Evolutionary conservation across 495 filamentous ascomycete genomes (phyloP).

Genomic region (Xylaria grammica): DNA sequence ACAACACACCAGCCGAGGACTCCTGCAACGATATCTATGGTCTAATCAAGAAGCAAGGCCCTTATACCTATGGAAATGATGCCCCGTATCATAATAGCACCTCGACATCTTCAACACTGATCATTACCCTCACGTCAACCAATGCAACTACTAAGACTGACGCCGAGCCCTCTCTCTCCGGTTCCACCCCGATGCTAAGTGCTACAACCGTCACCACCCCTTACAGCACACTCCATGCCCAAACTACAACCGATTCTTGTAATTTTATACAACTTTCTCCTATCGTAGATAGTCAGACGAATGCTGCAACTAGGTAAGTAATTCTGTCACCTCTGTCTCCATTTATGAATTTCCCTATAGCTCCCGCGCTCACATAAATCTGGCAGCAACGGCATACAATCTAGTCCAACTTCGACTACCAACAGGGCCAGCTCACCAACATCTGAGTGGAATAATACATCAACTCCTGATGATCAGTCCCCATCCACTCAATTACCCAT

Average conservation of each 20-base stretch:
- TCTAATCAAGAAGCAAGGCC: background rate
- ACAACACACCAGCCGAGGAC: no score
- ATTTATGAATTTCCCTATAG: background rate
- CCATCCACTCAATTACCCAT: background rate
- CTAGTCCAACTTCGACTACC: background rate
- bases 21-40: background rate
- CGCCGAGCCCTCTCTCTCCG: background rate
- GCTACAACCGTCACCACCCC: background rate
- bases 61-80: slow-evolving; percentile 1
- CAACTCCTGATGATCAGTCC: slow-evolving; percentile 1
- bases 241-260: background rate
- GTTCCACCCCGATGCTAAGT: background rate
- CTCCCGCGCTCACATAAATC: background rate
- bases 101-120: slow-evolving; percentile 2
- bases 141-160: slow-evolving; percentile 2
- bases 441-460: slow-evolving; percentile 6
- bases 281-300: background rate
- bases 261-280: background rate
- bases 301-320: background rate
- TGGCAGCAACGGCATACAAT: background rate
- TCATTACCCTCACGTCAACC: slow-evolving; percentile 3
- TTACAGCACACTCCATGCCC: background rate
- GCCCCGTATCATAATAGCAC: slow-evolving; percentile 7
- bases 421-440: background rate
- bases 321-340: background rate